Evolutionary conservation across 371 early-diverging fungal genomes (phyloP), one percentile per base, ranked within the genome.

Genomic region (Dinochytrium kinnereticum): DNA sequence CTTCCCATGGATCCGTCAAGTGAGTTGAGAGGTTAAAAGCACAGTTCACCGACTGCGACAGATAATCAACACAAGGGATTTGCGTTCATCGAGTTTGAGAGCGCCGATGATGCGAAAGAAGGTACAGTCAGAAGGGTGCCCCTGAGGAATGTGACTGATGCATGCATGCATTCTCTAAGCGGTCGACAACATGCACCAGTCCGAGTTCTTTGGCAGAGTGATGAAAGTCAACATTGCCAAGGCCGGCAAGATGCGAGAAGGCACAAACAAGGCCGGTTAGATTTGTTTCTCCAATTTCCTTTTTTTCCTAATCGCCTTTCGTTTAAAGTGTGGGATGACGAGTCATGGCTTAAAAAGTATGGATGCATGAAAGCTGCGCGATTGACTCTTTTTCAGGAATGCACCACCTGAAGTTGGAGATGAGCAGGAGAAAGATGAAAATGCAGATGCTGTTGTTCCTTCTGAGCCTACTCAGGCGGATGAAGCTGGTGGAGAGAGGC

Each of bases 61-160:
- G 89, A 78, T 31, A 90, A 89, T 67, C 80, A 81, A 37, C 96
- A 97, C 79, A 88, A 94, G 53, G 98, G 98, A 0, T 97, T 95
- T 81, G 98, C 95, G 13, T 97, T 98, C 81, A 88, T 98, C 13
- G 96, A 97, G 81, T 98, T 90, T 76, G 98, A 97, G 78, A 79
- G 86, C 24, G 79, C 89, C 10, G 90, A 87, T 34, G 98, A 98
- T 83, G 95, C 96, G 2, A 57, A 78, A 37, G 96, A 91, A 40
- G 57, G 57, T 55, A 44, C 7, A 13, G 44, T 7, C 44, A 13
- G n/a, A n/a, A n/a, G n/a, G n/a, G n/a, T n/a, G n/a, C n/a, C n/a
- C n/a, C n/a, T n/a, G n/a, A n/a, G n/a, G 44, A 44, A 13, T 44
- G 7, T 44, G 44, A 19, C 19, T 44, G 44, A 44, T 13, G 44